phyloP scores from a whole-genome alignment of 208 protist species.

The Crithidia fasciculata region DNA sequence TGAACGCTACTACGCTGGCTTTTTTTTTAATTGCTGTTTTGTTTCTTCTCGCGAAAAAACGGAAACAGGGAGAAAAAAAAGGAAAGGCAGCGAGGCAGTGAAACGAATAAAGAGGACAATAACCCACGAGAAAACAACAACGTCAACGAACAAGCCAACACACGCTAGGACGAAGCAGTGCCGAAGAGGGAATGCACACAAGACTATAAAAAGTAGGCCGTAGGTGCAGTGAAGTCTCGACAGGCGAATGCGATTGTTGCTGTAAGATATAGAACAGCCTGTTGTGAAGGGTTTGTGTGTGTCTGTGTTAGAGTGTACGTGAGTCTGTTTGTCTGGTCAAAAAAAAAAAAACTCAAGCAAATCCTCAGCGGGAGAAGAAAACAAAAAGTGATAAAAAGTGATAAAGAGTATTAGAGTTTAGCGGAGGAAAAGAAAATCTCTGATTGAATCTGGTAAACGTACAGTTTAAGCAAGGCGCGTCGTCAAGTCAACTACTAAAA shows the following conservation, averaged over 20 bases:
- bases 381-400: slow-evolving; percentile 1
- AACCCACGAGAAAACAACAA: neutral
- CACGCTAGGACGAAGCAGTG: too few relatives aligned
- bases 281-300: neutral
- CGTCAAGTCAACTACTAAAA: neutral
- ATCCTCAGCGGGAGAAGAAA: too few relatives aligned
- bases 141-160: too few relatives aligned
- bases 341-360: neutral
- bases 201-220: too few relatives aligned
- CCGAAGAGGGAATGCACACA: too few relatives aligned
- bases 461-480: neutral
- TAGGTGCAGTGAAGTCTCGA: neutral
- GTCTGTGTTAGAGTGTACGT: too few relatives aligned
- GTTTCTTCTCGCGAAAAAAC: neutral
- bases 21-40: too few relatives aligned
- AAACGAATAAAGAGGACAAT: slow-evolving; percentile 8
- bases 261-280: neutral
- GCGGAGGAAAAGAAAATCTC: neutral
- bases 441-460: neutral
- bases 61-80: too few relatives aligned
- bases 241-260: neutral
- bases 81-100: neutral
- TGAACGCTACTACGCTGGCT: neutral
- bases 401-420: neutral
- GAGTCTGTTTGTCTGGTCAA: neutral